These are phyloP conservation scores for Syzygium aqueum DNA, from an alignment of 345 rosid genomes.

Conservation along the genomic window DNA sequence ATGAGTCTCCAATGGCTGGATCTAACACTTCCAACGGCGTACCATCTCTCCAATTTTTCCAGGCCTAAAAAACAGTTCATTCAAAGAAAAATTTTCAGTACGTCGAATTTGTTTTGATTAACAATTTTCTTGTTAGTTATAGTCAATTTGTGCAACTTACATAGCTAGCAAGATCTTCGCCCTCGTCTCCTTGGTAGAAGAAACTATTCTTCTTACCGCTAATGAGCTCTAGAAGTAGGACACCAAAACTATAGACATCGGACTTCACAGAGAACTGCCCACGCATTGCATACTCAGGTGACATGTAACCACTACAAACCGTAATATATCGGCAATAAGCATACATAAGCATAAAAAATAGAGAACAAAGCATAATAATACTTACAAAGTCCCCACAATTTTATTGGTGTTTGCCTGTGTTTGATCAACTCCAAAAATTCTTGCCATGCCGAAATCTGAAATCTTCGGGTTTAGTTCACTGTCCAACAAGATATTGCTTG, in stretches of 20 bases:
- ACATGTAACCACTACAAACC: neutral
- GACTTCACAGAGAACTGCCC: neutral
- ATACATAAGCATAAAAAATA: neutral
- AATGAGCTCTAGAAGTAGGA: neutral
- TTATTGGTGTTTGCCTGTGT: conserved; percentile 6
- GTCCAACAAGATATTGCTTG: conserved; percentile 22
- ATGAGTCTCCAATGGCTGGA: neutral
- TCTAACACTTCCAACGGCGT: neutral
- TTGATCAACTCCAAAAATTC: conserved; percentile 7
- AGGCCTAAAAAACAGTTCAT: neutral
- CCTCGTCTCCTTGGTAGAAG: neutral
- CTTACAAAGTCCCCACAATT: neutral
- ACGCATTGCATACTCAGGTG: neutral
- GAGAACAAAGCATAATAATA: neutral
- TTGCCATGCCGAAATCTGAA: conserved; percentile 33
- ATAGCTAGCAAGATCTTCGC: neutral
- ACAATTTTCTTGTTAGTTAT: conserved; percentile 2
- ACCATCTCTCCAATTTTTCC: neutral
- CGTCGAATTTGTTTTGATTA: accelerated
- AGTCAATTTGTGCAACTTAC: neutral
- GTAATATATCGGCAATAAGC: neutral
- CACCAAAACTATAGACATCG: neutral
- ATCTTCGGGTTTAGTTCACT: conserved; percentile 19
- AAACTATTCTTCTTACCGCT: neutral
- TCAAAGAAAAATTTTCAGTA: accelerated